Evolutionary conservation across 179 eudicot genomes (phyloP).

Genomic region (Corrigiola litoralis): DNA sequence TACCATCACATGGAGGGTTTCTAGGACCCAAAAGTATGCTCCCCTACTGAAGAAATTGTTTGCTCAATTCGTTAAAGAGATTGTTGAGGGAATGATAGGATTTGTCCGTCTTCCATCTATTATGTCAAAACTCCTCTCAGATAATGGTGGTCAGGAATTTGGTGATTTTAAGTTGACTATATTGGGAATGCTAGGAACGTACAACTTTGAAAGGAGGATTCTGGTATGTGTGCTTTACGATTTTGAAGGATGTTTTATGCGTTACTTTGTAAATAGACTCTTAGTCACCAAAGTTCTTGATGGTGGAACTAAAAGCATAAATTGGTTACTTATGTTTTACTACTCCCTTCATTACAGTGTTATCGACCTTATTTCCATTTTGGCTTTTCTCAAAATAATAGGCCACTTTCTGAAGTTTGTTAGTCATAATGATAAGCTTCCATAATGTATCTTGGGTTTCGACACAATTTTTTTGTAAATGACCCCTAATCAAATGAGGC

Average conservation of each 20-base stretch:
- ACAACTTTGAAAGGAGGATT: constrained; percentile 85
- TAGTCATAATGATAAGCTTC: no score
- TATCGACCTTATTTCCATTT: no score
- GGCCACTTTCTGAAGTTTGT: no score
- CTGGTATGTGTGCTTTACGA: constrained; percentile 47
- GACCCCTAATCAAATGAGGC: no score
- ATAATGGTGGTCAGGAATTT: constrained; percentile 85
- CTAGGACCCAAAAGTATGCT: constrained; percentile 44
- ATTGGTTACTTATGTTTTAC: no score
- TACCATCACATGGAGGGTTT: constrained; percentile 54
- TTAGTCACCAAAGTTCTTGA: no score
- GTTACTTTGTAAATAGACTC: no score
- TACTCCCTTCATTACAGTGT: no score
- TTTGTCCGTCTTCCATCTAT: constrained; percentile 76
- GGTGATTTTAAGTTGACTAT: constrained; percentile 94
- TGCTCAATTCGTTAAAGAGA: constrained; percentile 72
- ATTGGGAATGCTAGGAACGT: constrained; percentile 91
- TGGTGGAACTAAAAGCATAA: no score
- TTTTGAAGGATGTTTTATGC: background rate
- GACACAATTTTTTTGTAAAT: no score
- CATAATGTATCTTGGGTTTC: no score
- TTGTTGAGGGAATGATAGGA: constrained; percentile 97
- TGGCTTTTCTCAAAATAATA: no score
- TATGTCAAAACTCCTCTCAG: constrained; percentile 85
- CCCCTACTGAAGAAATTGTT: constrained; percentile 58